These are phyloP conservation scores for Oryza australiensis DNA, from an alignment of 176 grass and related monocot genomes.

Conservation along the genomic window DNA sequence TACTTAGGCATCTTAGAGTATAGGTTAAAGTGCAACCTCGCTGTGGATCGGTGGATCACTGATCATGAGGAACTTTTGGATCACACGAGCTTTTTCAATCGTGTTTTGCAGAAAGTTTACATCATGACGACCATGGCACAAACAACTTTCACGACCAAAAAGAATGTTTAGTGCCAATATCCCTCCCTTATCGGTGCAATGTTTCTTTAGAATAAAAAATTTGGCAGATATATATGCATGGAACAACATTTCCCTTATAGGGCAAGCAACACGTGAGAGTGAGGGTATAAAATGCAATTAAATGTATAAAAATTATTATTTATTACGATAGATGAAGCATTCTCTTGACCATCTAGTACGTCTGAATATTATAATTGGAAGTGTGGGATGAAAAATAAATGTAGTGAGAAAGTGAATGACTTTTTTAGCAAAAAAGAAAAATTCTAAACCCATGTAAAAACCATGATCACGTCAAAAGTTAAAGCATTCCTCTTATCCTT, in stretches of 20 bases:
- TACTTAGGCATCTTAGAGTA: background rate
- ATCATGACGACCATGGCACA: background rate
- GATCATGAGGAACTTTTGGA: background rate
- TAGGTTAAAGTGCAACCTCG: background rate
- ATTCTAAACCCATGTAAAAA: too few relatives aligned
- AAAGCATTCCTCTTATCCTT: too few relatives aligned
- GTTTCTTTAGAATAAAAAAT: background rate
- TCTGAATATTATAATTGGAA: background rate
- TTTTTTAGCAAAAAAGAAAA: too few relatives aligned
- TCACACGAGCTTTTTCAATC: background rate
- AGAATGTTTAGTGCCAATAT: background rate
- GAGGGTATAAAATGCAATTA: background rate
- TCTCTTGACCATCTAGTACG: background rate
- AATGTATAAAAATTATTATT: background rate
- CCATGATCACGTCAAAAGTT: too few relatives aligned
- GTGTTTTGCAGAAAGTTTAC: background rate
- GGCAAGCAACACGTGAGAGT: background rate
- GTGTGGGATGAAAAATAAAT: too few relatives aligned
- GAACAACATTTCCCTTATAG: background rate
- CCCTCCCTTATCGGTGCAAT: background rate
- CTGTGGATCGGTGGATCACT: background rate
- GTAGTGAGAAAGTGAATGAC: too few relatives aligned
- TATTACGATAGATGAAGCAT: background rate
- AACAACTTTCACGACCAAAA: background rate
- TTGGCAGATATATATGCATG: background rate